Conservation (phyloP, 2,329 filamentous ascomycete genomes). For the Didymella sp. region DNA sequence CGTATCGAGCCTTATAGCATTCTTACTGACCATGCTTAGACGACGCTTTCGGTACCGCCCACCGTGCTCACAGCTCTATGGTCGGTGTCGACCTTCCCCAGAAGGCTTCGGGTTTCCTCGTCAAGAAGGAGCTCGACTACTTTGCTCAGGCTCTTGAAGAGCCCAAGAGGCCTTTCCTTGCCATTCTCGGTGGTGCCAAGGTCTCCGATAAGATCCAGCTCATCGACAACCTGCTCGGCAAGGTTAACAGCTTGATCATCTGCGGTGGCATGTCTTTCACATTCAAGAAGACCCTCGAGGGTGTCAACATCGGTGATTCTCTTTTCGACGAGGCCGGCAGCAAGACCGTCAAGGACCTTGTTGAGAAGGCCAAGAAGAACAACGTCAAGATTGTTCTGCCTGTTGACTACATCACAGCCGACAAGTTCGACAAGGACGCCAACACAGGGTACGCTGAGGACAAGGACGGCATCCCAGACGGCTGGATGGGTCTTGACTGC, state of each 20-base stretch:
- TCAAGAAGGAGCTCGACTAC: conserved; percentile 99
- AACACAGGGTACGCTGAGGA: conserved; percentile 83
- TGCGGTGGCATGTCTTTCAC: conserved; percentile 99
- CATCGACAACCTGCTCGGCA: conserved; percentile 97
- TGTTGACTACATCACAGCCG: conserved; percentile 92
- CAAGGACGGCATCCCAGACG: conserved; percentile 87
- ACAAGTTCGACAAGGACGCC: conserved; percentile 91
- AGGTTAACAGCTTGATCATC: conserved; percentile 96
- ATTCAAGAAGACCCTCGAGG: conserved; percentile 98
- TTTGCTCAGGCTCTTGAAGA: conserved; percentile 95
- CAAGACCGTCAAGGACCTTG: conserved; percentile 86
- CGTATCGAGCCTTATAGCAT: neutral
- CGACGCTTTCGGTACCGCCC: conserved; percentile 97
- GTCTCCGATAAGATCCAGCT: conserved; percentile 99
- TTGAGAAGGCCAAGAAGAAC: conserved; percentile 97
- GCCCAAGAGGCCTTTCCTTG: conserved; percentile 94
- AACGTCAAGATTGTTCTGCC: conserved; percentile 94
- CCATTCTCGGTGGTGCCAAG: conserved; percentile 97
- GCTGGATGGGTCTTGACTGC: conserved; percentile 97
- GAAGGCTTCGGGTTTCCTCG: conserved; percentile 96
- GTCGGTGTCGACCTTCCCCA: conserved; percentile 94
- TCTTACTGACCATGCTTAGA: conserved; percentile 61
- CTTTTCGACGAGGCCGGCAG: conserved; percentile 93
- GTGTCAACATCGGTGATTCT: conserved; percentile 85
- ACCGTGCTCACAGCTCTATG: conserved; percentile 99